phyloP scores from a whole-genome alignment of 371 early-diverging fungal species.

The Blakeslea trispora region DNA sequence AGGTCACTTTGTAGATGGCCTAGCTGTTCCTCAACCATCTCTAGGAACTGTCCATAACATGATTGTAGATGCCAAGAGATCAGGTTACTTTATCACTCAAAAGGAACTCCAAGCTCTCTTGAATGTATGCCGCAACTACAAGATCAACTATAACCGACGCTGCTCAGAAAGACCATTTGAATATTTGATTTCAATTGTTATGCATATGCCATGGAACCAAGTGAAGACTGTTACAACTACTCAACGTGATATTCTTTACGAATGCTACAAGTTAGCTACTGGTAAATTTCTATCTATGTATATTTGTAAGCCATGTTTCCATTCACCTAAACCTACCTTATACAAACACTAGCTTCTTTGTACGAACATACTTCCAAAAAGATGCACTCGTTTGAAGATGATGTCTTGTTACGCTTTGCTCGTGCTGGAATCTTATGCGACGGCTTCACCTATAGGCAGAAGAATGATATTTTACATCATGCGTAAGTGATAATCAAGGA shows the following conservation, averaged over 20 bases:
- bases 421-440: conserved; percentile 19
- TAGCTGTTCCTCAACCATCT: background rate
- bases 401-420: conserved; percentile 4
- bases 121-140: conserved; percentile 21
- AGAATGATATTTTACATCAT: conserved; percentile 11
- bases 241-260: conserved; percentile 27
- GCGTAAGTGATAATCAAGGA: conserved; percentile 12
- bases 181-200: conserved; percentile 16
- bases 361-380: conserved; percentile 1
- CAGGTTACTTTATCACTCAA: conserved; percentile 17
- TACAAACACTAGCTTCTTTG: conserved; percentile 15
- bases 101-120: conserved; percentile 18
- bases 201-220: conserved; percentile 28
- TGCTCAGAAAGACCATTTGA: conserved; percentile 27
- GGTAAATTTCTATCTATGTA: conserved; percentile 14
- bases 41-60: background rate
- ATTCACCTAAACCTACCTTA: background rate
- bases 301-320: no score
- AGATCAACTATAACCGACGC: conserved; percentile 26
- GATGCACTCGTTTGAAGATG: conserved; percentile 9
- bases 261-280: conserved; percentile 25
- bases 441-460: conserved; percentile 23
- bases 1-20: conserved; percentile 11
- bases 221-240: conserved; percentile 11
- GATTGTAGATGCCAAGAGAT: no score